Conservation (phyloP, 805 yeast species). For the Yarrowia sp. region DNA sequence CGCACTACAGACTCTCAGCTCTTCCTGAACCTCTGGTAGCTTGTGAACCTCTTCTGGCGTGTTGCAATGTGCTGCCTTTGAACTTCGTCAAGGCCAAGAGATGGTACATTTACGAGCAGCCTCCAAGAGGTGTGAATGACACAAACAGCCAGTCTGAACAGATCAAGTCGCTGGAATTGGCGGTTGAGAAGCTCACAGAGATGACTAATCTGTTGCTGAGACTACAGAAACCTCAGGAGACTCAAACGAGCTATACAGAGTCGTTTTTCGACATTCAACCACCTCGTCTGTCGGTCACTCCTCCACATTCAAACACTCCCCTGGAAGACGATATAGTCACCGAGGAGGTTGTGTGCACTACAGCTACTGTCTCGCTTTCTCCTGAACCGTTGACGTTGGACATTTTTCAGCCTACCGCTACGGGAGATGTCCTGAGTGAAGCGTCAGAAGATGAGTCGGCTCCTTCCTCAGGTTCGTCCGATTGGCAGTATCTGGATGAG, state of each 20-base stretch:
- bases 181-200: too few relatives aligned
- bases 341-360: too few relatives aligned
- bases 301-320: background rate
- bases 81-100: constrained; percentile 14
- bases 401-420: background rate
- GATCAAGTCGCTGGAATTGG: background rate
- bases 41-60: constrained; percentile 9
- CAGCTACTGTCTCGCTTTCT: background rate
- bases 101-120: constrained; percentile 28
- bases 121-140: background rate
- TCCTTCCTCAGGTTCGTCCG: background rate
- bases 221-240: too few relatives aligned
- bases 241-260: too few relatives aligned
- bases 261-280: too few relatives aligned
- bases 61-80: constrained; percentile 1
- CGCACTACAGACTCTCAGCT: constrained; percentile 2
- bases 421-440: too few relatives aligned
- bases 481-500: background rate
- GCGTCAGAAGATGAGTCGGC: too few relatives aligned
- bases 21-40: constrained; percentile 19
- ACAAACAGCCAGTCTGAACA: background rate
- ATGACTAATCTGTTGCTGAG: too few relatives aligned
- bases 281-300: too few relatives aligned
- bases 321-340: background rate
- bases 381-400: background rate